Base-by-base conservation (phyloP, 805 yeast species). In the Metschnikowia lunata region DNA sequence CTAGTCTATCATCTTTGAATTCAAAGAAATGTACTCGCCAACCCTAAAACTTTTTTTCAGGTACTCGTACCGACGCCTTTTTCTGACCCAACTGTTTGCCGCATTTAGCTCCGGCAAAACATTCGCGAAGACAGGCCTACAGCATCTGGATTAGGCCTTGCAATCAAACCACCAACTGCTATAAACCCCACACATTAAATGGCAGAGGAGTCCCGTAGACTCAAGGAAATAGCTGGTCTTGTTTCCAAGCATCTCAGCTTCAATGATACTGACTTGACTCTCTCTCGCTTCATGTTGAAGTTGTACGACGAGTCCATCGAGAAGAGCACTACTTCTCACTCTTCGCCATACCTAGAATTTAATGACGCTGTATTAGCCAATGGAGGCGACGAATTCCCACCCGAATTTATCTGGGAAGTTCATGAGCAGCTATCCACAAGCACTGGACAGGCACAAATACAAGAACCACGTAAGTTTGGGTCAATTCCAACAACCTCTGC, bases 341-440 rank as follows among this genome's bases (percentile, higher is more conserved):
- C 41, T 35, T 13, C 48, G 26, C 36, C 30, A 12, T 40, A 36
- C 18, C 36, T 32, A 27, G 13, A 38, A 4, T 55, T 52, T 45
- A 40, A 55, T 26, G 37, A 39, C 29, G 46, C 57, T 8, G 50
- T 70, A 13, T 42, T 48, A 15, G 59, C 57, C n/a, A 69, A 69
- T 50, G 75, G 76, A 1, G 75, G 74, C 6, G 67, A 61, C 9
- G 71, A 63, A 18, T 70, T 71, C 41, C 73, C 75, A 1, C 43
- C 34, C 9, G 59, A 55, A 34, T 69, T 71, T 43, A 47, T 66
- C 2, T 42, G 42, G 11, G 53, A 55, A 7, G 57, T 61, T 7
- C 59, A 52, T 43, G 52, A 51, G 5, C 13, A 13, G n/a, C 26
- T 42, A 50, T 9, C 46, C 51, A 26, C 8, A 31, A 11, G 9